phyloP scores from a whole-genome alignment of 495 filamentous ascomycete genomes.

The Xylaria nigripes region DNA sequence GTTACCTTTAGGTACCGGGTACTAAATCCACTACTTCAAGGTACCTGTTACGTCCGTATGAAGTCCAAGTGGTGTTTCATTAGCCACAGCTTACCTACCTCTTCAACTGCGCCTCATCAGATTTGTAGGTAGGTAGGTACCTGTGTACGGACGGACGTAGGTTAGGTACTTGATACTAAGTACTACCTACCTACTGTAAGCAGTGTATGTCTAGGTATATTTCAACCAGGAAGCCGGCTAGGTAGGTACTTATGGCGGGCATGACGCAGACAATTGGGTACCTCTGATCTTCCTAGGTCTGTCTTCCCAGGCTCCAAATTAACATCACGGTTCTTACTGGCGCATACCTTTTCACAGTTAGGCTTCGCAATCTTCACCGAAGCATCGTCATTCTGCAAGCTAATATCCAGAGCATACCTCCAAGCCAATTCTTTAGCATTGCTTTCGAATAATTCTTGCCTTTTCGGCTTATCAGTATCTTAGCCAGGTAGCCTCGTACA shows the following conservation, averaged over 20 bases:
- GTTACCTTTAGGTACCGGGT: too few species aligned
- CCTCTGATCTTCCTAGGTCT: background rate
- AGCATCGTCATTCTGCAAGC: background rate
- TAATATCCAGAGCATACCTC: background rate
- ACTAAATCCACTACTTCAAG: too few species aligned
- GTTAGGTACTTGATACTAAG: background rate
- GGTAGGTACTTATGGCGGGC: conserved; percentile 2
- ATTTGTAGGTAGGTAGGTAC: conserved; percentile 5
- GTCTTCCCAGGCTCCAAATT: conserved; percentile 1
- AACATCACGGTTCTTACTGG: conserved; percentile 5
- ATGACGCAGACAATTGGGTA: conserved; percentile 9
- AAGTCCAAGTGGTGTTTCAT: too few species aligned
- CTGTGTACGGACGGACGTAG: too few species aligned
- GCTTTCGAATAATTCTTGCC: background rate
- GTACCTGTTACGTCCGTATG: too few species aligned
- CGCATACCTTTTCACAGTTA: background rate
- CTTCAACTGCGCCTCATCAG: background rate
- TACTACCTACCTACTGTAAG: background rate
- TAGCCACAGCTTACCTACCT: background rate
- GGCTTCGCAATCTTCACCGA: background rate
- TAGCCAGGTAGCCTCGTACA: conserved; percentile 2
- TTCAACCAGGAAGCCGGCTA: background rate
- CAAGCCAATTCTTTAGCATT: background rate
- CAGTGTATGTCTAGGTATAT: too few species aligned
- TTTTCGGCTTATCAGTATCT: background rate